Percentiles rank a stretch among this genome's conserved stretches.
phyloP scores from a whole-genome alignment of 306 rosid species.

The Hippophae tibetana region DNA sequence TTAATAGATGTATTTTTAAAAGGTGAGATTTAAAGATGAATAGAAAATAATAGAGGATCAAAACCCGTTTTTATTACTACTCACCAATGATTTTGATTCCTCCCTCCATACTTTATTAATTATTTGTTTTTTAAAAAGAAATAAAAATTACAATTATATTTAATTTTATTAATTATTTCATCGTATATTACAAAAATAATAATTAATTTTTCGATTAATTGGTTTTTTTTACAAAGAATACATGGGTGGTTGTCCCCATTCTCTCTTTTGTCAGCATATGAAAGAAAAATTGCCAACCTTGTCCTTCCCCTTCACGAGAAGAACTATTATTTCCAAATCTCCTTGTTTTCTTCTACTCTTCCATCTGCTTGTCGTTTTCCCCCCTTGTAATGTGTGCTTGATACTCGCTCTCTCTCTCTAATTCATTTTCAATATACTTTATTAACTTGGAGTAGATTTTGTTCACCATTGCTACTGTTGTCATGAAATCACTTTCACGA shows the following conservation, averaged over 20 bases:
- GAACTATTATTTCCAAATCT: slow-evolving; percentile 53
- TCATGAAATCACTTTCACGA: slow-evolving; percentile 33
- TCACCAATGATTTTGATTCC: no score
- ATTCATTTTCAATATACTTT: neutral
- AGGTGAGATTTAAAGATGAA: no score
- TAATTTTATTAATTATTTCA: no score
- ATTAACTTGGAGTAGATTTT: slow-evolving; percentile 29
- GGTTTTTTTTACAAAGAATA: slow-evolving; percentile 14
- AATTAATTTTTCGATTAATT: no score
- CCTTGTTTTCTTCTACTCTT: slow-evolving; percentile 53
- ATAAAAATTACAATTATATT: no score
- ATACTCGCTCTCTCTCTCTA: slow-evolving; percentile 16
- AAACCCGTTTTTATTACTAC: no score
- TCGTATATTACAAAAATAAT: no score
- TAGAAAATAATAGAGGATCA: no score
- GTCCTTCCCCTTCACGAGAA: slow-evolving; percentile 55
- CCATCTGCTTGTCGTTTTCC: slow-evolving; percentile 64
- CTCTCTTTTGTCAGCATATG: slow-evolving; percentile 29
- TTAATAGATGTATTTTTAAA: no score
- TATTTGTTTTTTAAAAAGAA: no score
- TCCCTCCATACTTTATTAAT: no score
- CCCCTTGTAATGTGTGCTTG: slow-evolving; percentile 69
- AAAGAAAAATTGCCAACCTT: slow-evolving; percentile 28
- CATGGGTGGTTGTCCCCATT: slow-evolving; percentile 21
- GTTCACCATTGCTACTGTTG: slow-evolving; percentile 25